These are phyloP conservation scores for Pyrenophora graminea DNA, from an alignment of 2,329 filamentous ascomycete genomes.

Conservation along the genomic window DNA sequence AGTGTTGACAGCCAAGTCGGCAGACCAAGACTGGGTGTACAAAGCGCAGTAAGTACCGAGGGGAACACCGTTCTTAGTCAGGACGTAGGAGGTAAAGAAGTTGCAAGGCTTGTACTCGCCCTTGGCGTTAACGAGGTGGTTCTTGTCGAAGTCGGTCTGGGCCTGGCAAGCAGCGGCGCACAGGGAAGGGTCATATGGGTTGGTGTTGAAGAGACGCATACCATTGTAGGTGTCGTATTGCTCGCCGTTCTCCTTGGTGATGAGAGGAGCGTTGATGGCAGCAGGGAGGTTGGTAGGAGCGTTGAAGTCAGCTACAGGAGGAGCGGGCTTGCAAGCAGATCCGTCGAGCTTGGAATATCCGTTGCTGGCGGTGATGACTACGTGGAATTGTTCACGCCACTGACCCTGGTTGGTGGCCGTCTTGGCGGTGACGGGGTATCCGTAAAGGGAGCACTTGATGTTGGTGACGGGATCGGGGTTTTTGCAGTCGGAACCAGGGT, in stretches of 20 bases:
- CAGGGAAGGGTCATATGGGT: slow-evolving; percentile 32
- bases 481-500: slow-evolving; percentile 20
- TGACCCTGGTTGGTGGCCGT: slow-evolving; percentile 33
- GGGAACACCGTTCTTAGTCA: slow-evolving; percentile 40
- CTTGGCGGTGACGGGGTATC: slow-evolving; percentile 26
- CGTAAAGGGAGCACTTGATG: slow-evolving; percentile 36
- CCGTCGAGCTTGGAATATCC: slow-evolving; percentile 31
- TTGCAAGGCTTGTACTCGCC: slow-evolving; percentile 44
- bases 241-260: slow-evolving; percentile 13
- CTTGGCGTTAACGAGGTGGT: slow-evolving; percentile 27
- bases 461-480: slow-evolving; percentile 31
- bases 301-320: slow-evolving; percentile 22
- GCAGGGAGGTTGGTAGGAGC: slow-evolving; percentile 20
- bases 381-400: slow-evolving; percentile 29
- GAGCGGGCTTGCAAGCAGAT: slow-evolving; percentile 6
- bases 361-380: slow-evolving; percentile 35
- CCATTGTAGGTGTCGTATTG: slow-evolving; percentile 33
- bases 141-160: slow-evolving; percentile 42
- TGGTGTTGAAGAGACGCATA: slow-evolving; percentile 35
- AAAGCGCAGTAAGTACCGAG: slow-evolving; percentile 46
- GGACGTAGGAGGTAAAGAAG: slow-evolving; percentile 47
- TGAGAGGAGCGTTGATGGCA: slow-evolving; percentile 34
- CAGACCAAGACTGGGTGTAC: slow-evolving; percentile 27
- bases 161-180: slow-evolving; percentile 44
- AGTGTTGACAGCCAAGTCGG: slow-evolving; percentile 26